Evolutionary conservation across 108 stramenopile species (phyloP), one percentile per base, ranked within the genome.

Genomic region (Cyclotella atomus): DNA sequence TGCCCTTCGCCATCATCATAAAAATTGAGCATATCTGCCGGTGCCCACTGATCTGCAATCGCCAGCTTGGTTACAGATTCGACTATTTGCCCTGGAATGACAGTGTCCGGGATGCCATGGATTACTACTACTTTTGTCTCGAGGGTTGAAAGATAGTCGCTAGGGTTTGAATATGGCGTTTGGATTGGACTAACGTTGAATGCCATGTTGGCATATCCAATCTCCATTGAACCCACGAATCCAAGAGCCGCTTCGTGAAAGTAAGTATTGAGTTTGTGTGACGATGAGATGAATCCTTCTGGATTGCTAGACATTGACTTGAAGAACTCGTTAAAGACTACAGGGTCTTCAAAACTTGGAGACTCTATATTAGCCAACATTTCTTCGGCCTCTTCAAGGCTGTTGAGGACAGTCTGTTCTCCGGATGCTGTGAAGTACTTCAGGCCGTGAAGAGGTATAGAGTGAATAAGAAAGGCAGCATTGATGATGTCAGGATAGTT

Each of bases 151-250:
- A 75, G 66, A 19, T 0, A 41, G 15, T 29, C n/a, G 46, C 67
- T 75, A 3, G 74, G 66, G 17, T 65, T 43, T 32, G 67, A 14
- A 23, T 41, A 70, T 12, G 53, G 0, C 1, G 68, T 70, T 62
- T 75, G 41, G 67, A 75, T 75, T 19, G 74, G 68, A 12, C 59
- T 59, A 12, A 69, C 68, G n/a, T 75, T 75, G 68, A 75, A 75
- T 19, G 32, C 41, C n/a, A 65, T 30, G 9, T 69, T 75, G 19
- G 68, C 74, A 34, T 47, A n/a, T 10, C 36, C 21, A 12, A 59
- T 56, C 16, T 75, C 74, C 27, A 30, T 15, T 29, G 36, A 38
- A 29, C 67, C 69, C 14, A 68, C 56, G 68, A 75, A 60, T 23
- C 59, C 29, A 27, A 61, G 24, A 20, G 74, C 74, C 24, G 43